Conservation (phyloP, 2,329 filamentous ascomycete genomes). For the Calonectria ilicicola region DNA sequence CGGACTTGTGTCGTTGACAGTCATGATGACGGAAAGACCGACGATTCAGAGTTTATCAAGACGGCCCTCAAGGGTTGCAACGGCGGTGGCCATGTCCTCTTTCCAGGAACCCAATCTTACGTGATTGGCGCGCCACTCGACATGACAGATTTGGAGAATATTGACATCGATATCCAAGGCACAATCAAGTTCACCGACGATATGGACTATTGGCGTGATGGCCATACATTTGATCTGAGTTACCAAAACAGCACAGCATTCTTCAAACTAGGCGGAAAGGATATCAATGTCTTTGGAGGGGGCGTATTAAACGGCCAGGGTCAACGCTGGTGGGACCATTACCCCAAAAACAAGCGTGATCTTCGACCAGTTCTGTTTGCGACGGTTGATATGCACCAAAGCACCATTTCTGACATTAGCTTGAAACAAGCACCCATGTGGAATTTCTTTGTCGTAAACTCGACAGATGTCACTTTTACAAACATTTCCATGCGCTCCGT, state of each 20-base stretch:
- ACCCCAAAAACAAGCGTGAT: conserved; percentile 53
- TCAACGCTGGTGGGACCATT: conserved; percentile 73
- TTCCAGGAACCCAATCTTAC: background rate
- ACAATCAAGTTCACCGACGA: background rate
- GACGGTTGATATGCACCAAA: conserved; percentile 9
- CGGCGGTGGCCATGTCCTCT: background rate
- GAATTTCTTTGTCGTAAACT: conserved; percentile 71
- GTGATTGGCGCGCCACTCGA: background rate
- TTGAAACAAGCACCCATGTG: conserved; percentile 27
- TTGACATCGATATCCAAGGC: background rate
- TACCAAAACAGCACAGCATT: conserved; percentile 9
- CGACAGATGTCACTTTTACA: conserved; percentile 70
- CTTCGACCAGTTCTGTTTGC: conserved; percentile 18
- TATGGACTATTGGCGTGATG: background rate
- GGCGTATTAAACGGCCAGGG: conserved; percentile 69
- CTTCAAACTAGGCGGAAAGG: conserved; percentile 37
- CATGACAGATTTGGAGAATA: background rate
- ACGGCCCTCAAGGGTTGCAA: background rate
- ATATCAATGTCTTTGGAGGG: conserved; percentile 73
- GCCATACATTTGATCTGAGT: background rate
- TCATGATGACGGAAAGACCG: background rate
- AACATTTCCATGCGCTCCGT: conserved; percentile 69
- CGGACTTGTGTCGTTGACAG: background rate
- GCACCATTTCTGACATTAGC: conserved; percentile 27
- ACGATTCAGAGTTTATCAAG: background rate